Conservation (phyloP, 306 rosid genomes). For the Pyrus bretschneideri region DNA sequence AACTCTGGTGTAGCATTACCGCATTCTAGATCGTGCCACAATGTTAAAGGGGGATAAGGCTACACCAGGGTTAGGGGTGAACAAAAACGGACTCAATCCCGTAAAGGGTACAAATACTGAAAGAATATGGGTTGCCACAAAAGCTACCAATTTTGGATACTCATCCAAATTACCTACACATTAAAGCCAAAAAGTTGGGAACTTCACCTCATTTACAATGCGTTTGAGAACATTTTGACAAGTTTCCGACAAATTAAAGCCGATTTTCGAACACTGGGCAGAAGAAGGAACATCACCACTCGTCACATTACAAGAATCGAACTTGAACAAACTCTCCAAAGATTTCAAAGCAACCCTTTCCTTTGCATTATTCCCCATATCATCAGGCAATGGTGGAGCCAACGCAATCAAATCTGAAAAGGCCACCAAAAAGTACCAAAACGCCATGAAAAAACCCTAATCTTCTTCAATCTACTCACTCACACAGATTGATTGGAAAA, state of each 20-base stretch:
- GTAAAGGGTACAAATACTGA: neutral
- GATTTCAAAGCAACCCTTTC: conserved; percentile 67
- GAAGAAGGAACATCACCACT: conserved; percentile 15
- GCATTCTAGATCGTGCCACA: neutral
- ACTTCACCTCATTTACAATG: conserved; percentile 39
- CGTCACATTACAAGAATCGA: conserved; percentile 12
- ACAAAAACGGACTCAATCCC: neutral
- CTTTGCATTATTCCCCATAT: conserved; percentile 27
- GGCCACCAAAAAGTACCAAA: neutral
- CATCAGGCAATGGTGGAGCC: conserved; percentile 34
- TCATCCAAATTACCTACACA: neutral
- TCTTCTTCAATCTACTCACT: neutral
- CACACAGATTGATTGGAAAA: neutral
- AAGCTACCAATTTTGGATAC: neutral
- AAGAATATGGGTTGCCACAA: conserved; percentile 3
- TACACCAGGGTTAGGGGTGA: neutral
- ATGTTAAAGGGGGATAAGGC: neutral
- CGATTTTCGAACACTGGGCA: conserved; percentile 27
- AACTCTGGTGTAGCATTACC: neutral
- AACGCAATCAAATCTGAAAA: conserved; percentile 40
- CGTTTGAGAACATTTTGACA: conserved; percentile 48
- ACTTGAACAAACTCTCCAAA: conserved; percentile 48
- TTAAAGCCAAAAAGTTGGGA: conserved; percentile 3
- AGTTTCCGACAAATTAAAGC: conserved; percentile 35
- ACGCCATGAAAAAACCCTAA: neutral